A percentile compares a stretch with the other conserved stretches of the same genome.
Evolutionary conservation across 2,329 filamentous ascomycete species (phyloP).

Genomic region (Fusarium sambucinum): DNA sequence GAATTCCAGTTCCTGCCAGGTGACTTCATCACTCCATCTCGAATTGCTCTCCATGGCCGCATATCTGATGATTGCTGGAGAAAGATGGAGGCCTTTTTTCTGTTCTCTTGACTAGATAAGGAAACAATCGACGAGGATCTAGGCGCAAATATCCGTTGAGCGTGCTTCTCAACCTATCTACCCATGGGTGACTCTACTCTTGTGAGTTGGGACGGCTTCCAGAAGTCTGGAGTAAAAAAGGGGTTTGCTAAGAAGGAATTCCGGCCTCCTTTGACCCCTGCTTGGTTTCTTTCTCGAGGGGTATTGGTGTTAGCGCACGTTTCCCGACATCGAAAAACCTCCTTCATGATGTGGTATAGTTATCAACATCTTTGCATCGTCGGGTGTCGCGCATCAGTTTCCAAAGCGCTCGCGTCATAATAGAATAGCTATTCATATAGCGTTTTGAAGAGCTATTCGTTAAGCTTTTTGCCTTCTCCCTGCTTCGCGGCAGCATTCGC

Average conservation of each 20-base stretch:
- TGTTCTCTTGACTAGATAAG: neutral
- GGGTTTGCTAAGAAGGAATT: neutral
- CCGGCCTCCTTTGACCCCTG: neutral
- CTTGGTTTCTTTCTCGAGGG: constrained; percentile 1
- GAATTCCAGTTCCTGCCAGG: constrained; percentile 40
- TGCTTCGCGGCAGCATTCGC: constrained; percentile 17
- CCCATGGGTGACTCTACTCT: neutral
- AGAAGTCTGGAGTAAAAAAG: constrained; percentile 21
- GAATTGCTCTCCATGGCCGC: constrained; percentile 3
- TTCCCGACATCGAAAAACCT: neutral
- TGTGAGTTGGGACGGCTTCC: neutral
- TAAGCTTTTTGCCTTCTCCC: constrained; percentile 19
- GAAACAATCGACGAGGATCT: constrained; percentile 3
- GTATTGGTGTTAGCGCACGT: neutral
- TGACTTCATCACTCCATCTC: constrained; percentile 30
- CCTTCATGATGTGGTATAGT: constrained; percentile 13
- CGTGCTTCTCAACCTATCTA: neutral
- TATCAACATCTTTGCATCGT: constrained; percentile 6
- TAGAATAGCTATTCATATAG: constrained; percentile 3
- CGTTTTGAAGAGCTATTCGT: neutral
- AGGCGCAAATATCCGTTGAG: neutral
- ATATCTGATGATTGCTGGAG: neutral
- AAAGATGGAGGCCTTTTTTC: neutral
- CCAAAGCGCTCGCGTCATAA: neutral
- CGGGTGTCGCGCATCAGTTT: neutral